Evolutionary conservation across 495 filamentous ascomycete genomes (phyloP).

Genomic region (Penicillium maclennaniae): DNA sequence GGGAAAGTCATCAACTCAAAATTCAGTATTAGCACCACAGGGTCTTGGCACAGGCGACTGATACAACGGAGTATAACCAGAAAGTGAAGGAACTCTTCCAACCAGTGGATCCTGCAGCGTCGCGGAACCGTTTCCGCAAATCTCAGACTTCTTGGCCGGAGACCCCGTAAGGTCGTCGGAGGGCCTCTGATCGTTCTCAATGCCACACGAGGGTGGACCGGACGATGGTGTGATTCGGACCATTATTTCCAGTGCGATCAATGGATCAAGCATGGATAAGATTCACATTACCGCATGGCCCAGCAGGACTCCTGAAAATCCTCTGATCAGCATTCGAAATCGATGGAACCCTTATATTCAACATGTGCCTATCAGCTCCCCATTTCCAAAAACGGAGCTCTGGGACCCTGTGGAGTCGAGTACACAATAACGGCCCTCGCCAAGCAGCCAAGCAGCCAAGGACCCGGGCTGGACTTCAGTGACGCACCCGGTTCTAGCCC

Average conservation of each 20-base stretch:
- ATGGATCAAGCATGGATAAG: background rate
- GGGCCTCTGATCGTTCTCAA: background rate
- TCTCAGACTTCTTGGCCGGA: background rate
- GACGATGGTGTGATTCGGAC: conserved; percentile 1
- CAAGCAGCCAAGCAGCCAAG: background rate
- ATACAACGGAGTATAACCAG: background rate
- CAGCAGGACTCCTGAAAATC: background rate
- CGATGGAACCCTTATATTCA: too few species aligned
- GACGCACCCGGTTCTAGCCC: background rate
- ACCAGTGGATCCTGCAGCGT: background rate
- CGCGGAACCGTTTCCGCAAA: background rate
- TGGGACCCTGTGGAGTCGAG: background rate
- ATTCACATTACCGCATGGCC: background rate
- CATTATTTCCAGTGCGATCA: background rate
- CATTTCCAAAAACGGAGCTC: background rate
- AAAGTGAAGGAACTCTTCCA: too few species aligned
- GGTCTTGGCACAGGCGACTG: background rate
- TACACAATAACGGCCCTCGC: background rate
- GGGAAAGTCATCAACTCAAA: background rate
- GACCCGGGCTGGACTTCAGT: background rate
- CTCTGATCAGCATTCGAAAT: background rate
- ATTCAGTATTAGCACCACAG: background rate
- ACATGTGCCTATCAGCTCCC: background rate
- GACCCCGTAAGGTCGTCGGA: background rate
- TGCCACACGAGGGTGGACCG: background rate